A percentile compares a stretch with the other conserved stretches of the same genome.
Conservation (phyloP, 441 rosid species). For the Adansonia grandidieri region DNA sequence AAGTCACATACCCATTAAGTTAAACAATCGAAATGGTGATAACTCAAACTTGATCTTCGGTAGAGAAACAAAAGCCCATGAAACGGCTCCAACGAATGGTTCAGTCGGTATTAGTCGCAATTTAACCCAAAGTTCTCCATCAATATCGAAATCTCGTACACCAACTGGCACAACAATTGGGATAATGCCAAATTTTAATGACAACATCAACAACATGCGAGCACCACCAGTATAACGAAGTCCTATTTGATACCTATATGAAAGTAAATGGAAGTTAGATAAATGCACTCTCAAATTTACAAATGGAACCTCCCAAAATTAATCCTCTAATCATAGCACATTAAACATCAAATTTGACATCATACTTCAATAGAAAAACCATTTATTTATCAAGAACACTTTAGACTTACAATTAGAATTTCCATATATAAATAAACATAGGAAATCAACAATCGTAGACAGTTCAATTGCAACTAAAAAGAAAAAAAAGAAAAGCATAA, state of each 20-base stretch:
- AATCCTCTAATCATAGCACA: slow-evolving; percentile 15
- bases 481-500: not conserved
- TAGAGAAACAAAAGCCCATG: slow-evolving; percentile 95
- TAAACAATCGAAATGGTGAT: slow-evolving; percentile 90
- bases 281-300: not conserved
- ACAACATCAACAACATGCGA: slow-evolving; percentile 81
- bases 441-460: not conserved
- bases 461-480: not conserved
- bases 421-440: not conserved
- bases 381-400: not conserved
- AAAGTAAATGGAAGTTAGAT: slow-evolving; percentile 24
- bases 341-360: not conserved
- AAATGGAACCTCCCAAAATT: not conserved
- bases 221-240: slow-evolving; percentile 96
- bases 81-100: slow-evolving; percentile 94
- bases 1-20: slow-evolving; percentile 79
- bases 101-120: slow-evolving; percentile 80
- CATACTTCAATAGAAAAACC: not conserved
- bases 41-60: slow-evolving; percentile 93
- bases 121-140: slow-evolving; percentile 98
- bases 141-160: slow-evolving; percentile 89
- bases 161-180: slow-evolving; percentile 91
- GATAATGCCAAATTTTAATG: slow-evolving; percentile 76
- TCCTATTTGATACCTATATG: slow-evolving; percentile 89
- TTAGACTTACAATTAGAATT: not conserved